Evolutionary conservation across 2,329 filamentous ascomycete species (phyloP).

Genomic region (Mycosphaerelloides madeirae): DNA sequence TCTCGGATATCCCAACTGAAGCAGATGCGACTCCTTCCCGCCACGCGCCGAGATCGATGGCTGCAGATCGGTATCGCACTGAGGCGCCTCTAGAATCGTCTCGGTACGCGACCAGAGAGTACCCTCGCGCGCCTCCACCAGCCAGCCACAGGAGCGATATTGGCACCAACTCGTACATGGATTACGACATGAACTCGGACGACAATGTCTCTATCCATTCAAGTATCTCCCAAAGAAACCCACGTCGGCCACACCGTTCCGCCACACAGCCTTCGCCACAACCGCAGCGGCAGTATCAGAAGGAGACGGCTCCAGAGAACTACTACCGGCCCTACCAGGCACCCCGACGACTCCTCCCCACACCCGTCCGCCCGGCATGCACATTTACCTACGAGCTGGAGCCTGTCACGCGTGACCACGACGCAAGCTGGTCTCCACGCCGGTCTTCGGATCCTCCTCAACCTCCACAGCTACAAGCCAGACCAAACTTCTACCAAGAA

Average conservation of each 20-base stretch:
- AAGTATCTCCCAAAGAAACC: neutral
- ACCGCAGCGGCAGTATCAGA: neutral
- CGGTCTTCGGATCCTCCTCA: neutral
- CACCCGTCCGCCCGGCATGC: neutral
- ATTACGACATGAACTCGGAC: neutral
- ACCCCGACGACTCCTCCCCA: slow-evolving; percentile 2
- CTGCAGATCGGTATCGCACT: too few species aligned
- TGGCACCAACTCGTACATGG: slow-evolving; percentile 2
- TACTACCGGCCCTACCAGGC: neutral
- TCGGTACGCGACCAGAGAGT: neutral
- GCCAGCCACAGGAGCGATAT: neutral
- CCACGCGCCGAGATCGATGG: too few species aligned
- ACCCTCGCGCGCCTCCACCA: slow-evolving; percentile 4
- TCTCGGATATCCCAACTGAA: too few species aligned
- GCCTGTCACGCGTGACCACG: neutral
- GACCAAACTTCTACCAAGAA: neutral
- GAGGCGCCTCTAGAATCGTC: neutral
- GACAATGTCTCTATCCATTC: neutral
- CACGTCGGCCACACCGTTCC: neutral
- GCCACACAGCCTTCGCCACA: neutral
- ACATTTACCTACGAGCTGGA: slow-evolving; percentile 2
- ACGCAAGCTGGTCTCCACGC: neutral
- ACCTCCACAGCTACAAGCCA: neutral
- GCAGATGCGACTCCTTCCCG: too few species aligned
- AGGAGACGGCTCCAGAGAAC: neutral